These are phyloP conservation scores for Tetrastigma voinierianum DNA, from an alignment of 164 flowering plant genomes.

Conservation along the genomic window DNA sequence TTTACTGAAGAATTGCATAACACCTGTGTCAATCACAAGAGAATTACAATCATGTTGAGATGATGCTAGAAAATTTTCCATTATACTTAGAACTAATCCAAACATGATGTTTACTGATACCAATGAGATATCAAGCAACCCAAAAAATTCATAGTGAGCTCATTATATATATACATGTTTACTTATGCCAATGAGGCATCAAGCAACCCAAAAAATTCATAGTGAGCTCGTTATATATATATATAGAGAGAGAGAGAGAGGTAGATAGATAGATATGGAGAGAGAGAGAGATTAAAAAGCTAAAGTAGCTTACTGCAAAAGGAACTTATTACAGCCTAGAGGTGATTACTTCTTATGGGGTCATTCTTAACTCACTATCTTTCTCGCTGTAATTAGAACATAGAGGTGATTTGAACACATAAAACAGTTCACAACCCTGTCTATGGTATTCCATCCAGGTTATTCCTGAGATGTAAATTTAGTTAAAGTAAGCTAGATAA, in stretches of 20 bases:
- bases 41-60: not conserved
- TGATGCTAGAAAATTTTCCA: not conserved
- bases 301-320: not conserved
- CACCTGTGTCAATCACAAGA: slow-evolving; percentile 37
- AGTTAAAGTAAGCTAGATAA: too few species aligned
- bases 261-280: too few species aligned
- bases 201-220: too few species aligned
- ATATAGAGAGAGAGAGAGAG: too few species aligned
- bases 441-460: too few species aligned
- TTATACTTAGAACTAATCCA: not conserved
- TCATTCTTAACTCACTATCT: too few species aligned
- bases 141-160: not conserved
- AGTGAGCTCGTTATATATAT: not conserved
- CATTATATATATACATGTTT: not conserved
- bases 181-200: not conserved
- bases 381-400: too few species aligned
- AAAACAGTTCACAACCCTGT: too few species aligned
- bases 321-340: not conserved
- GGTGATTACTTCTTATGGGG: too few species aligned
- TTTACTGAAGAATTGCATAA: slow-evolving; percentile 31
- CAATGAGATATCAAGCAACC: not conserved
- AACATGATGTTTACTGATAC: not conserved
- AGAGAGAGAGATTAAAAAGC: too few species aligned
- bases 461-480: too few species aligned
- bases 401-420: too few species aligned